Percentiles rank a stretch among this genome's conserved stretches.
phyloP scores from a whole-genome alignment of 352 stramenopile species.

The Phytopythium cucurbitacearum region DNA sequence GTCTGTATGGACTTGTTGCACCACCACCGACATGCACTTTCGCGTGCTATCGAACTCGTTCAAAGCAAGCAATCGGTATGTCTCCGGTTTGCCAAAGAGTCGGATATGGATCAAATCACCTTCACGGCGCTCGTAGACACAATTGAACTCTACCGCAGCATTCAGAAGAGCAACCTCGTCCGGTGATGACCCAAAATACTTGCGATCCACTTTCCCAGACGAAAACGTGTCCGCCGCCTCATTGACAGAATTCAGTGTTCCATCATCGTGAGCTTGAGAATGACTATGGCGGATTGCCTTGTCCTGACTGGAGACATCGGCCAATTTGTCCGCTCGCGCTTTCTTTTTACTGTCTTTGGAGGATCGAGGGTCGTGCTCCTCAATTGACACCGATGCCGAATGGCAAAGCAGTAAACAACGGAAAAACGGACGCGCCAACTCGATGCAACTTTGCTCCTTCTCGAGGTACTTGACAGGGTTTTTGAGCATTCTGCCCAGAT shows the following conservation, averaged over 20 bases:
- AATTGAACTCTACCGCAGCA: constrained; percentile 77
- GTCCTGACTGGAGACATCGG: no score
- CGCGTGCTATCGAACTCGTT: constrained; percentile 87
- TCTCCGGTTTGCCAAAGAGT: constrained; percentile 71
- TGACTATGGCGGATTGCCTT: no score
- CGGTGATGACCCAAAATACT: constrained; percentile 76
- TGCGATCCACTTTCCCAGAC: constrained; percentile 27
- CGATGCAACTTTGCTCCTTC: constrained; percentile 52
- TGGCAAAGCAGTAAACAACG: constrained; percentile 78
- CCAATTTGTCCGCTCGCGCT: no score
- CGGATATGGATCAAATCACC: constrained; percentile 72
- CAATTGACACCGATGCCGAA: constrained; percentile 58
- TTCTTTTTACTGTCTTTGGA: neutral
- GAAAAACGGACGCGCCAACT: constrained; percentile 73
- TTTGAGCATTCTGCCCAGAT: constrained; percentile 67
- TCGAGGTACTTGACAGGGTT: constrained; percentile 40
- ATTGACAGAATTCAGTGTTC: no score
- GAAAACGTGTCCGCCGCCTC: constrained; percentile 26
- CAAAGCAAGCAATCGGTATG: constrained; percentile 69
- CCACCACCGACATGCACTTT: constrained; percentile 85
- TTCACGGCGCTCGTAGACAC: constrained; percentile 70
- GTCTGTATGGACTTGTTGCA: constrained; percentile 33
- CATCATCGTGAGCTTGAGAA: no score
- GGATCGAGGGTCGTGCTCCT: constrained; percentile 23
- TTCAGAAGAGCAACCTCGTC: constrained; percentile 82